Evolutionary conservation across 768 basidiomycete genomes (phyloP).

Genomic region (Termitomyces sp.): DNA sequence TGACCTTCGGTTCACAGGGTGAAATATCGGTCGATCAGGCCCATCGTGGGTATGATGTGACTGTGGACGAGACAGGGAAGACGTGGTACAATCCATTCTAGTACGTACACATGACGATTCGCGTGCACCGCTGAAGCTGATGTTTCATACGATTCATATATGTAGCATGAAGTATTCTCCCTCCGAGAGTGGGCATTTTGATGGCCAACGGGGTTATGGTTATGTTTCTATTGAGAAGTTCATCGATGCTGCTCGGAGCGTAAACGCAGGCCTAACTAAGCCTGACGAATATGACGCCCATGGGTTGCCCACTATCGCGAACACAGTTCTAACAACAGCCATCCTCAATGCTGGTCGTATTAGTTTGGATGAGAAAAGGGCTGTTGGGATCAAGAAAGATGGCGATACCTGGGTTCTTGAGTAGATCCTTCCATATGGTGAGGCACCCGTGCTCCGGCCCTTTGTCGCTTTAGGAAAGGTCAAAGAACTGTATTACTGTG

Average conservation of each 20-base stretch:
- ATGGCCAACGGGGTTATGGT: slow-evolving; percentile 91
- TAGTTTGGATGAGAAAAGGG: slow-evolving; percentile 84
- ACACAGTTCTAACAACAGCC: slow-evolving; percentile 82
- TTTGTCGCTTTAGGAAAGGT: slow-evolving; percentile 6
- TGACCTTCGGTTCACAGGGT: slow-evolving; percentile 43
- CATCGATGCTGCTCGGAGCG: slow-evolving; percentile 73
- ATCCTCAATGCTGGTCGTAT: slow-evolving; percentile 89
- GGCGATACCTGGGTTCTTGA: slow-evolving; percentile 64
- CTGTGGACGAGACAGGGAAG: slow-evolving; percentile 80
- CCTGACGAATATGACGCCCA: slow-evolving; percentile 72
- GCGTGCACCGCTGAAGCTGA: slow-evolving; percentile 2
- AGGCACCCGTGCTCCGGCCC: not conserved
- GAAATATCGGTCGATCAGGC: slow-evolving; percentile 93
- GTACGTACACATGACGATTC: slow-evolving; percentile 36
- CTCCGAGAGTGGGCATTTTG: slow-evolving; percentile 87
- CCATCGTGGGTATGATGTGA: slow-evolving; percentile 89
- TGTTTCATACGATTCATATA: slow-evolving; percentile 2
- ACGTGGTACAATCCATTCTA: slow-evolving; percentile 89
- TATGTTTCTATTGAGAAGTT: slow-evolving; percentile 92
- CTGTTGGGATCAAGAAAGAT: slow-evolving; percentile 70
- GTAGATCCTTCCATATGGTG: slow-evolving; percentile 28
- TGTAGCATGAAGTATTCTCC: slow-evolving; percentile 91
- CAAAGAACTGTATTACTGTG: slow-evolving; percentile 6
- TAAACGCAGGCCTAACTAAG: slow-evolving; percentile 64
- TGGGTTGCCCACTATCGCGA: slow-evolving; percentile 83